Evolutionary conservation across 2,329 filamentous ascomycete species (phyloP).

Genomic region (Microsporum audouinii): DNA sequence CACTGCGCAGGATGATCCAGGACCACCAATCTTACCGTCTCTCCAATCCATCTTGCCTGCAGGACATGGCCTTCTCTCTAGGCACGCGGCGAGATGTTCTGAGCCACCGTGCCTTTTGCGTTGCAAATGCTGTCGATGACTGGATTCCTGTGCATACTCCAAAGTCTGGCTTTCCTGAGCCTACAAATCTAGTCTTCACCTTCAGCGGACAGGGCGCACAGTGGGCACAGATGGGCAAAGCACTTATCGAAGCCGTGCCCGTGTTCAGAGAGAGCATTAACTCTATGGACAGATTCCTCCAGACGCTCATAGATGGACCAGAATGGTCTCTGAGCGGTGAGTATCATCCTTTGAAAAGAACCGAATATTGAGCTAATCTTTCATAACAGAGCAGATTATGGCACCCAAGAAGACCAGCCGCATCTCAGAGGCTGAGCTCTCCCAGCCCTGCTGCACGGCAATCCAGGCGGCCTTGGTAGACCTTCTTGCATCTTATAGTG

Average conservation of each 20-base stretch:
- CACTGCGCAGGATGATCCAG: too few species aligned
- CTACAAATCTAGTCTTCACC: slow-evolving; percentile 5
- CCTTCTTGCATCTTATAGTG: slow-evolving; percentile 11
- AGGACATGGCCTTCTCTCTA: too few species aligned
- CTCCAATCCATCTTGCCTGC: neutral
- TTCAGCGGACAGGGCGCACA: slow-evolving; percentile 16
- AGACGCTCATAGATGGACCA: neutral
- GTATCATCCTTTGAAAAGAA: neutral
- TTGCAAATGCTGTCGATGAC: neutral
- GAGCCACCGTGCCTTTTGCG: too few species aligned
- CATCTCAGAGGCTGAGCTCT: slow-evolving; percentile 16
- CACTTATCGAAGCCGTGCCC: too few species aligned
- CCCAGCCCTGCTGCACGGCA: slow-evolving; percentile 21
- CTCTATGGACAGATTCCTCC: neutral
- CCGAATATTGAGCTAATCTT: slow-evolving; percentile 4
- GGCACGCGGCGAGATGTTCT: too few species aligned
- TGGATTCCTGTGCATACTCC: neutral
- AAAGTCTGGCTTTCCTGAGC: neutral
- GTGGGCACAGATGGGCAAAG: slow-evolving; percentile 9
- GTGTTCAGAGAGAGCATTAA: neutral
- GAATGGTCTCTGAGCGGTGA: slow-evolving; percentile 4
- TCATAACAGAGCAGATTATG: neutral
- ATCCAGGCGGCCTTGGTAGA: slow-evolving; percentile 19
- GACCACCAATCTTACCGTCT: too few species aligned
- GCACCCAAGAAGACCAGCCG: neutral